phyloP scores from a whole-genome alignment of 2,329 filamentous ascomycete species.

The Lasiodiplodia sp. region DNA sequence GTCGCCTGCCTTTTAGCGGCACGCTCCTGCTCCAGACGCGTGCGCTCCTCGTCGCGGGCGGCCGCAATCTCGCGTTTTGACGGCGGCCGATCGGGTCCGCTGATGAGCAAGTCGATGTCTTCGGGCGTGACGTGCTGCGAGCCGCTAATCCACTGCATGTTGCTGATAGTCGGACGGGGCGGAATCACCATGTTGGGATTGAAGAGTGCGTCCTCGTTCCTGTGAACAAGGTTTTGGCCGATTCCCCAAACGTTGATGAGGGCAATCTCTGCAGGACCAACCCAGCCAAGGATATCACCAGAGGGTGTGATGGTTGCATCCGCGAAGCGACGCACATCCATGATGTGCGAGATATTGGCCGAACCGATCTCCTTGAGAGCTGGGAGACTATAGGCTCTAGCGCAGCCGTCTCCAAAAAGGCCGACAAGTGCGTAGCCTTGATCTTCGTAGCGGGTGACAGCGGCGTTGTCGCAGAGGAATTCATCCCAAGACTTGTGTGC shows the following conservation, averaged over 20 bases:
- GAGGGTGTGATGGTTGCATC: constrained; percentile 76
- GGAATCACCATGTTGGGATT: constrained; percentile 79
- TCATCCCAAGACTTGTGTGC: constrained; percentile 90
- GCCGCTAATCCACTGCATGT: constrained; percentile 94
- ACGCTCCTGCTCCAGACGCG: constrained; percentile 50
- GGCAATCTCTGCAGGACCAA: constrained; percentile 83
- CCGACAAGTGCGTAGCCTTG: constrained; percentile 81
- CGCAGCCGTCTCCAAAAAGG: constrained; percentile 82
- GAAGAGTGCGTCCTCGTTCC: constrained; percentile 72
- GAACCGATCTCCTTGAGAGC: constrained; percentile 83
- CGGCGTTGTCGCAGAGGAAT: constrained; percentile 80
- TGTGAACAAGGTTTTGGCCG: constrained; percentile 49
- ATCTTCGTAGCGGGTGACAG: constrained; percentile 75
- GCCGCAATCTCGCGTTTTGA: constrained; percentile 89
- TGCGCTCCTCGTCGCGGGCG: constrained; percentile 74
- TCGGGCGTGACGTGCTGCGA: constrained; percentile 88
- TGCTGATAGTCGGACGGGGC: constrained; percentile 89
- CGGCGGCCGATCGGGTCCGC: constrained; percentile 84
- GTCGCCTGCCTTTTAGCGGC: constrained; percentile 46
- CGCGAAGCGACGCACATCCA: constrained; percentile 76
- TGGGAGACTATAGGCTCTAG: constrained; percentile 86
- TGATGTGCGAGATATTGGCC: constrained; percentile 67
- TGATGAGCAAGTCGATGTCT: constrained; percentile 90
- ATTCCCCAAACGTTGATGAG: constrained; percentile 86
- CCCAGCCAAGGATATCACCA: constrained; percentile 87